Base-by-base conservation (phyloP, 139 green algal genomes). In the Chlamydomonas schloesseri region DNA sequence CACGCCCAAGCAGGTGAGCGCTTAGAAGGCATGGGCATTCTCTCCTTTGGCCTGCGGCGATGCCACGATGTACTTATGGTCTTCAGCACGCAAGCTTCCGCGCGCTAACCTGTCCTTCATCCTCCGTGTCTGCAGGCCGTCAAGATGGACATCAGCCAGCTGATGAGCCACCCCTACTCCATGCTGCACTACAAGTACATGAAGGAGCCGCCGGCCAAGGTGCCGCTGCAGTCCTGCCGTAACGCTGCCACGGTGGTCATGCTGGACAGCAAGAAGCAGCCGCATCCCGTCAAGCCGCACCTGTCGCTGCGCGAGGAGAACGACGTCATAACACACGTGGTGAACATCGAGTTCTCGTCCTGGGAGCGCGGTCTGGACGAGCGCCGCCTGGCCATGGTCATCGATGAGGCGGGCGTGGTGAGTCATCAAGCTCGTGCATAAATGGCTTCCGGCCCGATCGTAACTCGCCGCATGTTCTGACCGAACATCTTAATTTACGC, bases 131-230 rank as follows among this genome's bases (percentile, higher is more conserved):
- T 53, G 28, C 69, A 87, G 73, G 64, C 71, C 11, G 72, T 73
- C 64, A 81, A 84, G 34, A 89, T 73, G 36, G 84, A 90, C 50
- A 69, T 93, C 36, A 42, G 47, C 24, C 67, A 74, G 23, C 46
- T 91, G 9, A 88, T 93, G 84, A 77, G 73, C 17, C 84, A 71
- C 50, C 90, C 90, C 31, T 93, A 91, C 87, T 82, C 78, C 34
- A 70, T 88, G 80, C 87, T 93, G 83, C 90, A 93, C 75, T 50
- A 60, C 42, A 88, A 87, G 64, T 93, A 84, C 79, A 89, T 93
- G 87, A 87, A 83, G 80, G 85, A 92, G 46, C 64, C 81, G 33
- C 75, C 62, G 1, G 75, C 53, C 64, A 90, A 92, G 70, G 62
- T 90, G 15, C 89, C 89, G 28, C 34, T 84, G 47, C 74, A 89